Evolutionary conservation across 192 early-diverging fungal species (phyloP), one percentile per base, ranked within the genome.

Genomic region (Coemansia sp.): DNA sequence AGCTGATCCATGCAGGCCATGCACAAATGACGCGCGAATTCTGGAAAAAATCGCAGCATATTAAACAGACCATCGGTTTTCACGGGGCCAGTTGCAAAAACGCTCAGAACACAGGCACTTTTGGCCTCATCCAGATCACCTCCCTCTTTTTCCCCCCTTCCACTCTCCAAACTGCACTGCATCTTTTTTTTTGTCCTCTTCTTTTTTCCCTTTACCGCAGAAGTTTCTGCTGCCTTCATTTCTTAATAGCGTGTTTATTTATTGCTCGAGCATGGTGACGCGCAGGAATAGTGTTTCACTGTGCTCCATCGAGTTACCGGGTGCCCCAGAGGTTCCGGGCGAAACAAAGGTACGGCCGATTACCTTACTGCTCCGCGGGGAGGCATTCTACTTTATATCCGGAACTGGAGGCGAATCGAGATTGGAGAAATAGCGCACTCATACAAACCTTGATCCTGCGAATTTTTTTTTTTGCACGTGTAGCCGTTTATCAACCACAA

Each of bases 401-500:
- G n/a, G n/a, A n/a, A n/a, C n/a, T n/a, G n/a, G n/a, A n/a, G n/a
- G n/a, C n/a, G n/a, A n/a, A n/a, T n/a, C n/a, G n/a, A n/a, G n/a
- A n/a, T n/a, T n/a, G n/a, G n/a, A n/a, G n/a, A n/a, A n/a, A n/a
- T n/a, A n/a, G n/a, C n/a, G n/a, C n/a, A n/a, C 35, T 40, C 12
- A 16, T 40, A n/a, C 14, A 40, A 40, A 40, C n/a, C 35, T 16
- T 40, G 35, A 16, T 40, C 35, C n/a, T 4, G n/a, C n/a, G 14
- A 3, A n/a, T 16, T n/a, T 40, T 2, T 11, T 10, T 4, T 40
- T 16, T 40, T n/a, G n/a, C n/a, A n/a, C n/a, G 16, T 5, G 35
- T 58, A 67, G 57, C 74, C 74, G 29, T 62, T 58, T 30, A 18
- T 77, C 10, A 77, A 71, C 74, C 30, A 54, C 58, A 54, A 58